phyloP scores from a whole-genome alignment of 352 stramenopile species.

The Pythium graminicola region DNA sequence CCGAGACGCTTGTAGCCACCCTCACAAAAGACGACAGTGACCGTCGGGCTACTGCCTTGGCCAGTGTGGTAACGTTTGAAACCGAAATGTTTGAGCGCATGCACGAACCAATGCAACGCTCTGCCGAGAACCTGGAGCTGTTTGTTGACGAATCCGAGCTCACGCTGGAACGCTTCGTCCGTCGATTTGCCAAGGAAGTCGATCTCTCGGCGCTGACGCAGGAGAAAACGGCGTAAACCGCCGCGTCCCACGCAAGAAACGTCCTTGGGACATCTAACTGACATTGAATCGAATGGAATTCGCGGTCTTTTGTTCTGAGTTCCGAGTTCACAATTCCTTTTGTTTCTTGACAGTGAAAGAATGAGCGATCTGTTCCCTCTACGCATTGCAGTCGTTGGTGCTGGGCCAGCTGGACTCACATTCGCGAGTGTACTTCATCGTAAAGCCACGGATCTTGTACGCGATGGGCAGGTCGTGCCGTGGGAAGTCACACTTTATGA shows the following conservation, averaged over 20 bases:
- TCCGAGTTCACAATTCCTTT: neutral
- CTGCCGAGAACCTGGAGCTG: constrained; percentile 12
- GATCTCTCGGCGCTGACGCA: neutral
- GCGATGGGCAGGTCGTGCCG: neutral
- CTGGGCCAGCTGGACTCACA: constrained; percentile 9
- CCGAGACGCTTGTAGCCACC: neutral
- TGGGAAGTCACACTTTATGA: constrained; percentile 8
- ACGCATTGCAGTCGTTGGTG: constrained; percentile 11
- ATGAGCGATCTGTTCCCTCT: neutral
- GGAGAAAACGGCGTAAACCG: neutral
- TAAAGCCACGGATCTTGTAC: neutral
- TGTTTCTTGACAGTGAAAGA: neutral
- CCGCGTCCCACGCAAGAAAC: constrained; percentile 1
- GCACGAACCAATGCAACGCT: neutral
- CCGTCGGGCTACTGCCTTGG: neutral
- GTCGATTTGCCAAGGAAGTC: neutral
- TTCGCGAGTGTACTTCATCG: constrained; percentile 11
- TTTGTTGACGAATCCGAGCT: constrained; percentile 5
- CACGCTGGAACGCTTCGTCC: neutral
- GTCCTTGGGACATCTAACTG: neutral
- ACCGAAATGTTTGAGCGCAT: constrained; percentile 13
- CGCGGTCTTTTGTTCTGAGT: neutral
- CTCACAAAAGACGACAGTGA: neutral
- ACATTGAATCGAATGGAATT: neutral
- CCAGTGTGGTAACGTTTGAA: constrained; percentile 9